A percentile compares a stretch with the other conserved stretches of the same genome.
Conservation (phyloP, 441 rosid genomes). For the Metrosideros polymorpha region DNA sequence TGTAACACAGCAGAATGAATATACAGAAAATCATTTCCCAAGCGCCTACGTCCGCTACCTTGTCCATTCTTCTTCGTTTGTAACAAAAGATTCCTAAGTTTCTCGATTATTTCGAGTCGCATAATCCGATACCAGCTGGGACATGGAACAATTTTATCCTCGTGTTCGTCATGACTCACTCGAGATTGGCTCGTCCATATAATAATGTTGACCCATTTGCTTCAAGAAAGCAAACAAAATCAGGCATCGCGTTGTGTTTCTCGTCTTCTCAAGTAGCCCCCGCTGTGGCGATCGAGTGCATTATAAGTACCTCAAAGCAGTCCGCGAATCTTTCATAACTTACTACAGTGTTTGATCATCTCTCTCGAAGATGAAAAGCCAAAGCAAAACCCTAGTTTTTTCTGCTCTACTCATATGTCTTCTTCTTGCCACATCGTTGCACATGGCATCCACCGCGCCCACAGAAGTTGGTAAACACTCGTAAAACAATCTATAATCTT, state of each 20-base stretch:
- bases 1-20: too few species aligned
- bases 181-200: not conserved
- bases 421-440: not conserved
- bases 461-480: slow-evolving; percentile 26
- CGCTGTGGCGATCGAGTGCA: not conserved
- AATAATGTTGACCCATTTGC: not conserved
- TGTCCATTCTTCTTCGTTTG: too few species aligned
- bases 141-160: not conserved
- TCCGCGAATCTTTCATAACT: not conserved
- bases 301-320: not conserved
- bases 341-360: not conserved
- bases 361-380: slow-evolving; percentile 3
- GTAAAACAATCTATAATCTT: not conserved
- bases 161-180: not conserved
- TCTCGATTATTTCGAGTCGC: not conserved
- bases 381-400: not conserved
- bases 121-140: not conserved
- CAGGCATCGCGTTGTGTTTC: not conserved
- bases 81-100: not conserved
- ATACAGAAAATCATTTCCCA: too few species aligned
- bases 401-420: not conserved
- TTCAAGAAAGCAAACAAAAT: not conserved
- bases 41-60: too few species aligned
- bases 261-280: not conserved
- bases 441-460: not conserved